Base-by-base conservation (phyloP, 129 eudicot genomes). In the Tagetes erecta region DNA sequence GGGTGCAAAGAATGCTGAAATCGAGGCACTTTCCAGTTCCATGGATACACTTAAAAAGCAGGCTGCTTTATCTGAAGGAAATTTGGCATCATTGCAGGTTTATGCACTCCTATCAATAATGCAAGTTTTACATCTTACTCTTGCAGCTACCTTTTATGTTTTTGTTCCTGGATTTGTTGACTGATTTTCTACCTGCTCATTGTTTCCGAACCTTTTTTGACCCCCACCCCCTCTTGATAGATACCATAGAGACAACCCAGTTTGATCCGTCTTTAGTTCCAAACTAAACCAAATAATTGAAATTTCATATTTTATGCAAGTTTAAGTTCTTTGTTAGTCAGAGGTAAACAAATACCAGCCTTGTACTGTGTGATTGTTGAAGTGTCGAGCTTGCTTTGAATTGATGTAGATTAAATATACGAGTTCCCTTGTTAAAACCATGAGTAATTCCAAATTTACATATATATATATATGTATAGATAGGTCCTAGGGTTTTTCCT, bases 31-130 rank as follows among this genome's bases (percentile, higher is more conserved):
- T 82, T 84, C 86, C 13, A 84, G 71, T 77, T 95, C 99, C 65
- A 81, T 87, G 85, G 99, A 95, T 73, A 80, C 86, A 52, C 77
- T 91, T 67, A 95, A 95, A 88, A 95, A 88, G 82, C 97, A 91
- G 78, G 90, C 97, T 38, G 88, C 97, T 83, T 60, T 88, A 66
- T 85, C 99, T 77, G 99, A 94, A 84, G 99, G 97, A 76, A 94
- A 85, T 87, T 70, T 94, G 76, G 87, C 96, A 62, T 87, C 99
- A 38, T 76, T 94, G 82, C 99, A 94, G 99, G 99, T 94, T 77
- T 58, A 10, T 82, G 68, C 80, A 55, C 67, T 80, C 60, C 45
- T 65, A 73, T 78, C 59, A 45, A 67, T 72, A 68, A 73, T 71
- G 78, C 78, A 71, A 78, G 82, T 70, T 78, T 77, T 78, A 71